These are phyloP conservation scores for Oryza glaberrima DNA, from an alignment of 176 grass and related monocot genomes.

Conservation along the genomic window DNA sequence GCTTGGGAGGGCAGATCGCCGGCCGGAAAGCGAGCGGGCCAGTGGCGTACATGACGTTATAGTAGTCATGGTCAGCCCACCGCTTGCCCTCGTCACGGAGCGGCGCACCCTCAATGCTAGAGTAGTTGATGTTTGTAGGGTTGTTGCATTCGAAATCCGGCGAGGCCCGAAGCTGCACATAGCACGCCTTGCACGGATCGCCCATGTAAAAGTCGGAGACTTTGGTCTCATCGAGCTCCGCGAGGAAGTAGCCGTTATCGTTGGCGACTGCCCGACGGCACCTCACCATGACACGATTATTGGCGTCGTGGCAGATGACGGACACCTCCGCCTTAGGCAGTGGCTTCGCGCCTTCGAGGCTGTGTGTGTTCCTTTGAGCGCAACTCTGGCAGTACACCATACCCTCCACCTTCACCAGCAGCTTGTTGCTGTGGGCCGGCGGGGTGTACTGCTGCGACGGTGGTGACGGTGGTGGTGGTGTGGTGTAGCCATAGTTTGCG, in stretches of 20 bases:
- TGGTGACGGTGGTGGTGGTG: neutral
- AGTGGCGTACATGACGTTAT: no score
- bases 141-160: no score
- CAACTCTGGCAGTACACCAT: constrained; percentile 71
- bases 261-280: constrained; percentile 29
- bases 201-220: neutral
- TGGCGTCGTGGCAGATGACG: constrained; percentile 67
- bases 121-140: no score
- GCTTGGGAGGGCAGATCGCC: no score
- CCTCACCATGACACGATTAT: constrained; percentile 49
- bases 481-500: neutral
- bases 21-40: no score
- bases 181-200: constrained; percentile 62
- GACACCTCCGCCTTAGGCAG: constrained; percentile 12
- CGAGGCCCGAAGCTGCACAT: neutral
- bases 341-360: constrained; percentile 43
- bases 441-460: neutral
- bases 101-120: no score
- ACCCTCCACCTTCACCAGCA: constrained; percentile 56
- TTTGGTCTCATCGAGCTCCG: constrained; percentile 37
- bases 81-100: no score
- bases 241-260: constrained; percentile 58
- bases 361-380: constrained; percentile 34
- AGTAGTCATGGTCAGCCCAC: no score
- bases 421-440: neutral